A percentile compares a stretch with the other conserved stretches of the same genome.
Conservation (phyloP, 2,329 filamentous ascomycete genomes). For the Neofusicoccum umdonicola region DNA sequence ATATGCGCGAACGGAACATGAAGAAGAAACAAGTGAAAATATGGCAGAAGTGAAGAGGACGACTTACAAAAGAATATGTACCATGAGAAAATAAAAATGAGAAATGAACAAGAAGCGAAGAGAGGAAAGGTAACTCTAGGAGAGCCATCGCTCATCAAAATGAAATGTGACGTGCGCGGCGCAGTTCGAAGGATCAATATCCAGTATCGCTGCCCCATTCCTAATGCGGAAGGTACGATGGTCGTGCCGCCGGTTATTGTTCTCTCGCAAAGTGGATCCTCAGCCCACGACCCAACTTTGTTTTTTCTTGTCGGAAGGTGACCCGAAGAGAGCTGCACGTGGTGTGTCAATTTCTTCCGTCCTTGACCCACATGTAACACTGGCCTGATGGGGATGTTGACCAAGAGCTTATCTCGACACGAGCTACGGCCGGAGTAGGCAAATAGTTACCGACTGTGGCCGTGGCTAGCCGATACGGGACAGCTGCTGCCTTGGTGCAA, state of each 20-base stretch:
- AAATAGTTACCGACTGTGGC: not conserved
- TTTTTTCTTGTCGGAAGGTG: not conserved
- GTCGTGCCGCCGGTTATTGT: not conserved
- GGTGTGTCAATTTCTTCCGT: not conserved
- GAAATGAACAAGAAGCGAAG: not conserved
- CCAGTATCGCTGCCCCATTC: conserved; percentile 9
- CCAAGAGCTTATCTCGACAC: conserved; percentile 11
- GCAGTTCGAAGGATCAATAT: conserved; percentile 10
- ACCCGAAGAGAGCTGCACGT: not conserved
- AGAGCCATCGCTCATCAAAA: not conserved
- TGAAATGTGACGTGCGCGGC: not conserved
- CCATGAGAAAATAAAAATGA: not conserved
- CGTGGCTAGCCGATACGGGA: not conserved
- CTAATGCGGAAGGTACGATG: conserved; percentile 9
- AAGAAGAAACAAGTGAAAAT: not conserved
- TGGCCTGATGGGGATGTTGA: not conserved
- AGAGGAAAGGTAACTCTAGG: not conserved
- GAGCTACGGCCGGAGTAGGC: not conserved
- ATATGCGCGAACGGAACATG: not conserved
- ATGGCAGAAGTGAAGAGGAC: not conserved
- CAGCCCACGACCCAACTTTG: conserved; percentile 5
- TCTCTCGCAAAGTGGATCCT: conserved; percentile 1
- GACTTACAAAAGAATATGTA: not conserved
- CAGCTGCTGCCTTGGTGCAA: conserved; percentile 4
- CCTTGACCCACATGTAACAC: conserved; percentile 6